phyloP scores from a whole-genome alignment of 192 early-diverging fungal genomes.

The Polychytrium aggregatum region DNA sequence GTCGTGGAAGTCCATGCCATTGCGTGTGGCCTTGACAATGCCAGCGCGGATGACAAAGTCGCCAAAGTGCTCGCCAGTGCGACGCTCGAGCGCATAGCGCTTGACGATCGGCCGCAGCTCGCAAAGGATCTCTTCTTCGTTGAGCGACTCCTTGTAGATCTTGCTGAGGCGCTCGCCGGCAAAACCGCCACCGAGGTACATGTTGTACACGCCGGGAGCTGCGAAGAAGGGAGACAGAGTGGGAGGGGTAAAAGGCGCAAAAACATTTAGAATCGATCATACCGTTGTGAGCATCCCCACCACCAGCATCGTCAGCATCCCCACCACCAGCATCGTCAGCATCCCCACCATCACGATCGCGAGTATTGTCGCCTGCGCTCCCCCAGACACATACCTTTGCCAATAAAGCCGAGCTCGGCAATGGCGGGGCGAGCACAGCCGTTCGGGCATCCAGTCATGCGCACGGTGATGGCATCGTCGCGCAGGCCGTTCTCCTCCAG shows the following conservation, averaged over 20 bases:
- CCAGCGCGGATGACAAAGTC: slow-evolving; percentile 89
- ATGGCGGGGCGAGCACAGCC: slow-evolving; percentile 91
- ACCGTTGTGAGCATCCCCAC: no score
- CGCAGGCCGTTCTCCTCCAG: slow-evolving; percentile 73
- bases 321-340: no score
- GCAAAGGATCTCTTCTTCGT: slow-evolving; percentile 76
- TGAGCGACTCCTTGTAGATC: slow-evolving; percentile 79
- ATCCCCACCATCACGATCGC: no score
- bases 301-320: no score
- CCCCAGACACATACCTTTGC: slow-evolving; percentile 66
- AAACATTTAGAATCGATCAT: no score
- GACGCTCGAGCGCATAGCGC: slow-evolving; percentile 61
- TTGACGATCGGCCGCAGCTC: slow-evolving; percentile 70
- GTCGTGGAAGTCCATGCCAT: no score
- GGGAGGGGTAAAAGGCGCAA: no score
- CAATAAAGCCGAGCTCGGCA: slow-evolving; percentile 90
- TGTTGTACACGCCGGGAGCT: slow-evolving; percentile 87
- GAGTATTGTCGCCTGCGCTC: background rate
- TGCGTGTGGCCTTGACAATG: slow-evolving; percentile 55
- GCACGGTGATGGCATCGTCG: slow-evolving; percentile 82
- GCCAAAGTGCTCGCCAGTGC: slow-evolving; percentile 76
- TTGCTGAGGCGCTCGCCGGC: slow-evolving; percentile 81
- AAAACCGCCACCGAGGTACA: slow-evolving; percentile 87
- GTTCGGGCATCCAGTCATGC: slow-evolving; percentile 99
- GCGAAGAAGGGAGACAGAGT: background rate